Conservation (phyloP, 768 basidiomycete genomes). For the Naganishia vishniacii region DNA sequence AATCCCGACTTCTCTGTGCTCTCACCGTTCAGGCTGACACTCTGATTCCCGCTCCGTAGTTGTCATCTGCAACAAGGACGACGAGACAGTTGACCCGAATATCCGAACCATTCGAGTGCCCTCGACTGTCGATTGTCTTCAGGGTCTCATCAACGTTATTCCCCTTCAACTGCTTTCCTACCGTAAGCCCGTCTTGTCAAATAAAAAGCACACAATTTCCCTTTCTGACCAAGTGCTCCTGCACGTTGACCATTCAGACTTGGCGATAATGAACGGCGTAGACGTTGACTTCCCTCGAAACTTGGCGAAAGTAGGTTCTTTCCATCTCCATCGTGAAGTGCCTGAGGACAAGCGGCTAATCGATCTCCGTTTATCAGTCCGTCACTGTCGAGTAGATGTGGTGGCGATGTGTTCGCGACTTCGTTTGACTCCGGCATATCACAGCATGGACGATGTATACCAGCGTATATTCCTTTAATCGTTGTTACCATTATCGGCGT, state of each 20-base stretch:
- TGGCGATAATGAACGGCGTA: slow-evolving; percentile 90
- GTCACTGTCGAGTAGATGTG: slow-evolving; percentile 34
- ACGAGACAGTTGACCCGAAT: slow-evolving; percentile 64
- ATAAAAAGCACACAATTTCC: too few species aligned
- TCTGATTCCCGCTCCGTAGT: slow-evolving; percentile 54
- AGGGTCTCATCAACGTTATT: slow-evolving; percentile 93
- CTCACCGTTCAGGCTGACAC: background rate
- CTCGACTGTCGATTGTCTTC: slow-evolving; percentile 85
- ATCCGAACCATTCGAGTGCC: slow-evolving; percentile 87
- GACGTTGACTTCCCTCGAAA: slow-evolving; percentile 99
- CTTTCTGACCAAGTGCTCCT: background rate
- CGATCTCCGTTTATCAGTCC: slow-evolving; percentile 2
- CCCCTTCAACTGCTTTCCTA: slow-evolving; percentile 93
- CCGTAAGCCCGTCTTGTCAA: slow-evolving; percentile 47
- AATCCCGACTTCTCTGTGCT: background rate
- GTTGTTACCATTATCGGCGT: background rate
- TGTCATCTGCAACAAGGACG: slow-evolving; percentile 90
- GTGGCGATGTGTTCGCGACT: background rate
- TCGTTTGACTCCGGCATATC: background rate
- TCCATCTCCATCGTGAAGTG: too few species aligned
- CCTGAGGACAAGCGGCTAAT: background rate
- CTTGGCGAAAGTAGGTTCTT: slow-evolving; percentile 54
- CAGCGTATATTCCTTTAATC: slow-evolving; percentile 1
- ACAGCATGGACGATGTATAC: slow-evolving; percentile 14
- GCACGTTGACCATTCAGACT: slow-evolving; percentile 50